Base-by-base conservation (phyloP, 768 basidiomycete species). In the Suillus sp. region DNA sequence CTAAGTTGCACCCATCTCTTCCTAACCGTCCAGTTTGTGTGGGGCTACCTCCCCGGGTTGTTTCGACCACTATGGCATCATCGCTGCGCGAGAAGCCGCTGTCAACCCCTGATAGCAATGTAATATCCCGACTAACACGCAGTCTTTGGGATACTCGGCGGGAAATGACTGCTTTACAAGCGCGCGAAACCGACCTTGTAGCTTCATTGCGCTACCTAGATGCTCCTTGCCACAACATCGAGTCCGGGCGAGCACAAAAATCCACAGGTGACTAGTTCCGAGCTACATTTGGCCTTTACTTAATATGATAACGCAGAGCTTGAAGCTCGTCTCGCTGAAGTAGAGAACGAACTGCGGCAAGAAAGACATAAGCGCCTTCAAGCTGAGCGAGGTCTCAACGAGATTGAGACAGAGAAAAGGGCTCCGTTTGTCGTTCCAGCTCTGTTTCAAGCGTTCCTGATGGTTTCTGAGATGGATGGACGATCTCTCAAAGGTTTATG, bases 391-490 rank as follows among this genome's bases (percentile, higher is more conserved):
- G 71, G 74, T 20, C 66, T 88, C 65, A 68, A 66, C 51, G 85
- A 34, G 32, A 53, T 53, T 32, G 20, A 53, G 20, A 32, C 4
- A 51, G 86, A 88, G 69, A 80, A 80, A 59, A 74, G 71, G 56
- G 69, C 75, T 60, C 87, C 87, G 14, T 89, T 88, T 64, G 75
- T 87, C 42, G 84, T 85, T 9, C 86, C 86, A 18, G 84, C 81
- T 13, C 69, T 89, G 67, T 71, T 53, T 35, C 51, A 84, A 11
- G 83, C 85, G 20, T 86, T 87, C 60, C 60, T 83, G n/a, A 71
- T 71, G 30, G 75, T 88, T 56, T 83, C 84, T 22, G 80, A 79
- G 61, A 66, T 83, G 20, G 5, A n/a, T 11, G 20, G 11, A 53
- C 11, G 3, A 53, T 11, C 30, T 5, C 11, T 30, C 9, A 10